Evolutionary conservation across 257 asterid species (phyloP).

Genomic region (Penstemon eatonii): DNA sequence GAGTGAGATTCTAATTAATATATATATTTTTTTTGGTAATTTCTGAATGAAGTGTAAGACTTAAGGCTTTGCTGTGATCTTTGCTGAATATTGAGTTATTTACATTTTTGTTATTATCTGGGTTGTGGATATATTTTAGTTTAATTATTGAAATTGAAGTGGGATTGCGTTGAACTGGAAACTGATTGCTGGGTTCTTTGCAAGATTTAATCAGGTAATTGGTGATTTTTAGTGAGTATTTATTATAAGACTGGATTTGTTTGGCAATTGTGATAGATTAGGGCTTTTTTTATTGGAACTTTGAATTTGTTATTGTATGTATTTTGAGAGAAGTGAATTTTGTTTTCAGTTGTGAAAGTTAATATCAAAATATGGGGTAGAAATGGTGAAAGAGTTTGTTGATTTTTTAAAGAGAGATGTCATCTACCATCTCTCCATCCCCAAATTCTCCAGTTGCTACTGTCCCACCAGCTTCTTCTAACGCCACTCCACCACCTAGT

Average conservation of each 20-base stretch:
- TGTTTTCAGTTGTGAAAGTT: constrained; percentile 21
- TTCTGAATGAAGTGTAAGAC: no score
- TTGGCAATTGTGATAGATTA: neutral
- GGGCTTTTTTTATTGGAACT: neutral
- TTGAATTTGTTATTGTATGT: neutral
- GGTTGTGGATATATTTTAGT: no score
- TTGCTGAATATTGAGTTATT: no score
- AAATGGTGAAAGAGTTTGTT: constrained; percentile 29
- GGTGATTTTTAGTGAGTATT: constrained; percentile 4
- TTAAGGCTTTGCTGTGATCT: no score
- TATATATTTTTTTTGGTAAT: no score
- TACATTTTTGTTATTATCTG: no score
- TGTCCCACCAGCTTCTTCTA: constrained; percentile 28
- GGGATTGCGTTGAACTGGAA: constrained; percentile 17
- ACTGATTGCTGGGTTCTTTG: constrained; percentile 21
- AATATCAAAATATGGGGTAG: constrained; percentile 25
- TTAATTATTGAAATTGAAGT: constrained; percentile 5
- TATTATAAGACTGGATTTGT: constrained; percentile 9
- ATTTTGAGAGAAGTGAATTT: constrained; percentile 21
- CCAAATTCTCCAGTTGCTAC: constrained; percentile 39
- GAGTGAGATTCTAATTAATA: no score
- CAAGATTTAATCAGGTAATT: constrained; percentile 27
- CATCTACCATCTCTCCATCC: constrained; percentile 47
- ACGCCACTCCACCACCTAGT: constrained; percentile 19
- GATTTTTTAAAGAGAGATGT: constrained; percentile 45